phyloP scores from a whole-genome alignment of 257 asterid genomes.

The Solanum sparsipilum region DNA sequence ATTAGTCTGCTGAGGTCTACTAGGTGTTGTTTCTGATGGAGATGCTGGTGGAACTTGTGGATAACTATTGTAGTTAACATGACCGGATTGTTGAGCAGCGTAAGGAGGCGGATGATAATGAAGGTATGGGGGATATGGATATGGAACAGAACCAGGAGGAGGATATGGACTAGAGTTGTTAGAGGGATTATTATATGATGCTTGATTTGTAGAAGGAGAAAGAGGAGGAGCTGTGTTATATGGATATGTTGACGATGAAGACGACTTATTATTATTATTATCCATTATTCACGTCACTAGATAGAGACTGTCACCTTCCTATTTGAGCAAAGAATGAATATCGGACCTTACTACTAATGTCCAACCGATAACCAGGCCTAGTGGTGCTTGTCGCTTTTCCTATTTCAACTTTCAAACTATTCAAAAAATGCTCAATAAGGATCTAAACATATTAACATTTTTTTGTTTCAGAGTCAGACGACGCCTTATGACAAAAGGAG shows the following conservation, averaged over 20 bases:
- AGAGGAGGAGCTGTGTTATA: constrained; percentile 31
- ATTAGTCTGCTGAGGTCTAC: constrained; percentile 3
- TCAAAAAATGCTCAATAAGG: background rate
- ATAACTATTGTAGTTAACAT: constrained; percentile 13
- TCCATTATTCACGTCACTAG: constrained; percentile 27
- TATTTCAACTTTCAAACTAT: background rate
- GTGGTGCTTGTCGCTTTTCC: background rate
- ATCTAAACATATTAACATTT: background rate
- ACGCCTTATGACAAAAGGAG: background rate
- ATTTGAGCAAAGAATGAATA: background rate
- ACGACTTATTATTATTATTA: constrained; percentile 35
- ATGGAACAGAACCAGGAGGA: constrained; percentile 20
- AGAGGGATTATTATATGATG: constrained; percentile 22
- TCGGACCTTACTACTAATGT: background rate
- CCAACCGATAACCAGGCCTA: background rate
- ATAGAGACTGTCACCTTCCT: background rate
- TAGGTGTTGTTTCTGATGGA: constrained; percentile 1
- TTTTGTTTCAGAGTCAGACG: background rate
- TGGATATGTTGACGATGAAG: constrained; percentile 49
- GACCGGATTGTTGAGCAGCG: constrained; percentile 22
- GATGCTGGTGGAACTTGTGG: constrained; percentile 17
- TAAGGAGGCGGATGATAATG: constrained; percentile 40
- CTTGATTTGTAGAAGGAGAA: constrained; percentile 18
- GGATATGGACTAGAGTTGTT: constrained; percentile 12
- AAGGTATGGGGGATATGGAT: constrained; percentile 42